These are phyloP conservation scores for Penicillium canescens DNA, from an alignment of 495 filamentous ascomycete genomes.

Conservation along the genomic window DNA sequence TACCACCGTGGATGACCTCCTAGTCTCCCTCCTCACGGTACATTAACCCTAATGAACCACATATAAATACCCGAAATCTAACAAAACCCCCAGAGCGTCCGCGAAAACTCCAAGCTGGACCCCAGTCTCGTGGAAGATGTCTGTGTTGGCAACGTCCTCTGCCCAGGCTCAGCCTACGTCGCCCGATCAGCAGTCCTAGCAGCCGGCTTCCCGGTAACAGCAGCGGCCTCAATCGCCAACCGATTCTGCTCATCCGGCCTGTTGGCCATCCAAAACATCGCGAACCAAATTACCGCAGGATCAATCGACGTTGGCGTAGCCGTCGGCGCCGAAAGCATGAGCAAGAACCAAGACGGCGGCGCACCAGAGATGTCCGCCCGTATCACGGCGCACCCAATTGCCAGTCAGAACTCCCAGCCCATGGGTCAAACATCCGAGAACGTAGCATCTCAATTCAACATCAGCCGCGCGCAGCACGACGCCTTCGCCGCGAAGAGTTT, in stretches of 20 bases:
- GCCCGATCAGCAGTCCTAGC: constrained; percentile 83
- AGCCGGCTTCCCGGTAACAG: constrained; percentile 88
- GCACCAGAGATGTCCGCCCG: constrained; percentile 72
- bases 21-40: constrained; percentile 77
- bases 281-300: constrained; percentile 78
- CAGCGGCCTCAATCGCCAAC: constrained; percentile 76
- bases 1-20: constrained; percentile 77
- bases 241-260: constrained; percentile 96
- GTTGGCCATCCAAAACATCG: constrained; percentile 89
- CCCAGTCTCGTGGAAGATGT: constrained; percentile 89
- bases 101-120: constrained; percentile 74
- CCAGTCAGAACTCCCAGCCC: constrained; percentile 78
- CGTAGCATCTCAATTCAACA: constrained; percentile 81
- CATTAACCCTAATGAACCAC: constrained; percentile 22
- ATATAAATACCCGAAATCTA: background rate
- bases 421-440: constrained; percentile 99
- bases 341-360: constrained; percentile 66
- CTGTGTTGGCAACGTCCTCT: constrained; percentile 80
- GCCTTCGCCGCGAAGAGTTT: constrained; percentile 81
- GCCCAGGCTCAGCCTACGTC: constrained; percentile 67
- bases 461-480: constrained; percentile 76
- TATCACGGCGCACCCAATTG: constrained; percentile 69
- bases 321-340: constrained; percentile 88
- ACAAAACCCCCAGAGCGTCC: constrained; percentile 43
- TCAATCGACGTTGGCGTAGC: constrained; percentile 87